Evolutionary conservation across 2,329 filamentous ascomycete genomes (phyloP).

Genomic region (Diaporthe ilicicola): DNA sequence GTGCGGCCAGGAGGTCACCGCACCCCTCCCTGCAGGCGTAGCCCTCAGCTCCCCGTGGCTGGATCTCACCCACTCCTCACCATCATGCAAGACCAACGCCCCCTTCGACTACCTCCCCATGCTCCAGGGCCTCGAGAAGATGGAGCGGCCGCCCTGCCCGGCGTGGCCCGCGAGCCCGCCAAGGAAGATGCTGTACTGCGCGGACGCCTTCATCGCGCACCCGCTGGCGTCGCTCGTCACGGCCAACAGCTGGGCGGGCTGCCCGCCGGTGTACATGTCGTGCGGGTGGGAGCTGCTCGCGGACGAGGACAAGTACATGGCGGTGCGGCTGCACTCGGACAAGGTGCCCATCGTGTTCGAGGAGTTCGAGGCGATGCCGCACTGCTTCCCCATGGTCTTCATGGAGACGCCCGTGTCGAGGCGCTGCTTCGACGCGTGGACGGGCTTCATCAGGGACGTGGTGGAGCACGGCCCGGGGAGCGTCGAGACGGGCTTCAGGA

Average conservation of each 20-base stretch:
- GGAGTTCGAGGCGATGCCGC: slow-evolving; percentile 84
- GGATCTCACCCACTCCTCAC: slow-evolving; percentile 72
- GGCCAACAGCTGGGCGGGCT: slow-evolving; percentile 65
- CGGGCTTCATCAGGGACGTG: slow-evolving; percentile 60
- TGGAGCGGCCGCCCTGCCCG: slow-evolving; percentile 53
- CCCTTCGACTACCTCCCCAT: slow-evolving; percentile 72
- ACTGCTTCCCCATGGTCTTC: slow-evolving; percentile 72
- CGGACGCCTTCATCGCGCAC: slow-evolving; percentile 65
- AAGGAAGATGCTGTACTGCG: slow-evolving; percentile 61
- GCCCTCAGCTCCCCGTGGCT: slow-evolving; percentile 74
- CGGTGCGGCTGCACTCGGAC: slow-evolving; percentile 61
- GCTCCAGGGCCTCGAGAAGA: slow-evolving; percentile 42
- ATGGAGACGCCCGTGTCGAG: slow-evolving; percentile 52
- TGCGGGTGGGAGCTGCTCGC: slow-evolving; percentile 76
- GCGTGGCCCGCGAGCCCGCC: slow-evolving; percentile 67
- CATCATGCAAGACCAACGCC: slow-evolving; percentile 59
- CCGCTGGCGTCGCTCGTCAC: slow-evolving; percentile 73
- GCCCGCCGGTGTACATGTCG: slow-evolving; percentile 73
- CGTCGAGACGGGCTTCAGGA: slow-evolving; percentile 52
- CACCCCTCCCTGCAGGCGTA: slow-evolving; percentile 74
- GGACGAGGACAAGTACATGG: slow-evolving; percentile 72
- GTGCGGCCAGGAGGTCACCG: slow-evolving; percentile 63
- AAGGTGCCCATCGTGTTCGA: slow-evolving; percentile 71
- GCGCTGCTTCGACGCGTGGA: slow-evolving; percentile 64
- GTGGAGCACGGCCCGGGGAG: slow-evolving; percentile 44